Conservation (phyloP, 805 yeast genomes). For the Myxozyma monticola region DNA sequence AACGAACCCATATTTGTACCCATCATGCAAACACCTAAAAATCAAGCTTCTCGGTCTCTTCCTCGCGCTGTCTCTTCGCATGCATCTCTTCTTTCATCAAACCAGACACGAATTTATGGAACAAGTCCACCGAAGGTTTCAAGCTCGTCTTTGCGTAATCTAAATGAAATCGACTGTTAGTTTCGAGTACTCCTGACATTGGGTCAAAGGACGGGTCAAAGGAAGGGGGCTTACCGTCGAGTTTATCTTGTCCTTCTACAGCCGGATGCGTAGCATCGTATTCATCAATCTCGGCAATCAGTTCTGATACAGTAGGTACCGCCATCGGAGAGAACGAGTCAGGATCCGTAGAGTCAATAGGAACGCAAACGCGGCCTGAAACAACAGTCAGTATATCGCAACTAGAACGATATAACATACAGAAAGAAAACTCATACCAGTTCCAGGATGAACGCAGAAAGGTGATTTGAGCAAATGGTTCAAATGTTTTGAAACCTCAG, state of each 20-base stretch:
- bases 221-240: slow-evolving; percentile 5
- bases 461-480: slow-evolving; percentile 94
- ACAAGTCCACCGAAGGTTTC: slow-evolving; percentile 67
- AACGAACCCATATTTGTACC: too few species aligned
- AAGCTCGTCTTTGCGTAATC: slow-evolving; percentile 68
- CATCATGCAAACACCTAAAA: too few species aligned
- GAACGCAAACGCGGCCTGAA: slow-evolving; percentile 69
- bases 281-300: slow-evolving; percentile 63
- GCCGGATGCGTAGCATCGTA: slow-evolving; percentile 10
- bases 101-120: slow-evolving; percentile 59
- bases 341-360: slow-evolving; percentile 45
- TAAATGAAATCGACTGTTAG: slow-evolving; percentile 6
- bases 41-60: slow-evolving; percentile 12
- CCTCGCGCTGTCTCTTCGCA: slow-evolving; percentile 40
- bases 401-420: too few species aligned
- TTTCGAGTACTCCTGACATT: too few species aligned
- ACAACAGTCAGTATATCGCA: slow-evolving; percentile 39
- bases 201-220: too few species aligned
- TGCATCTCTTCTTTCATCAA: slow-evolving; percentile 57
- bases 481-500: slow-evolving; percentile 85
- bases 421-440: slow-evolving; percentile 49
- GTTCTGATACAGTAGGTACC: slow-evolving; percentile 70
- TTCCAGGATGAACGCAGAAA: slow-evolving; percentile 93
- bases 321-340: slow-evolving; percentile 69
- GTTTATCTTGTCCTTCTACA: slow-evolving; percentile 3